These are phyloP conservation scores for Solanum chiquidenum DNA, from an alignment of 257 asterid species.

Conservation along the genomic window DNA sequence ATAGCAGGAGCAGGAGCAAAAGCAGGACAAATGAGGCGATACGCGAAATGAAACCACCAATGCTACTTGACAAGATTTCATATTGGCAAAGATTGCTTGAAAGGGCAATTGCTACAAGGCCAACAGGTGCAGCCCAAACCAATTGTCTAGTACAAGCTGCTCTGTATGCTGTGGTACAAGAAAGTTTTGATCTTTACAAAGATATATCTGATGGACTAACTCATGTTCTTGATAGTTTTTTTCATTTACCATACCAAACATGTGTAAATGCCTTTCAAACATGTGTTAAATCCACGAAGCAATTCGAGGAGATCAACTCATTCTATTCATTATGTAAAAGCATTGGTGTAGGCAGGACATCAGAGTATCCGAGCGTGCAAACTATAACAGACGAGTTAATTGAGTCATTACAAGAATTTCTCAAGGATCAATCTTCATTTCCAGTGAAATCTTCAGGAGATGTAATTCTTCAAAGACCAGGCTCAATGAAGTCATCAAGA, in stretches of 20 bases:
- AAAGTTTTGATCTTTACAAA: slow-evolving; percentile 61
- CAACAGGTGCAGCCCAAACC: slow-evolving; percentile 51
- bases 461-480: slow-evolving; percentile 12
- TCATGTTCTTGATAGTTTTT: slow-evolving; percentile 56
- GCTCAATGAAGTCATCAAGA: neutral
- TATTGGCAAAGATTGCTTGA: slow-evolving; percentile 73
- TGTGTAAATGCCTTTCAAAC: slow-evolving; percentile 61
- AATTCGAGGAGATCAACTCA: slow-evolving; percentile 51
- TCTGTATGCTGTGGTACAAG: slow-evolving; percentile 65
- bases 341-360: slow-evolving; percentile 56
- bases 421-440: slow-evolving; percentile 75
- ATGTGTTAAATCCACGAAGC: slow-evolving; percentile 59
- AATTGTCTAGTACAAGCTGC: slow-evolving; percentile 46
- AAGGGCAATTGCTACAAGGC: slow-evolving; percentile 65
- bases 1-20: neutral
- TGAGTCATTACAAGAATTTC: slow-evolving; percentile 57
- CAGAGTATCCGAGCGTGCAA: slow-evolving; percentile 64
- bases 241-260: slow-evolving; percentile 52
- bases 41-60: slow-evolving; percentile 58
- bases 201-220: slow-evolving; percentile 72
- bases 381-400: slow-evolving; percentile 51
- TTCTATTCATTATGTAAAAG: slow-evolving; percentile 49
- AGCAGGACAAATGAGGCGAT: slow-evolving; percentile 29
- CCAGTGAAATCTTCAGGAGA: slow-evolving; percentile 7
- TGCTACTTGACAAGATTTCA: slow-evolving; percentile 60